phyloP scores from a whole-genome alignment of 1,139 yeast species.

The Scheffersomyces cryptocercus region DNA sequence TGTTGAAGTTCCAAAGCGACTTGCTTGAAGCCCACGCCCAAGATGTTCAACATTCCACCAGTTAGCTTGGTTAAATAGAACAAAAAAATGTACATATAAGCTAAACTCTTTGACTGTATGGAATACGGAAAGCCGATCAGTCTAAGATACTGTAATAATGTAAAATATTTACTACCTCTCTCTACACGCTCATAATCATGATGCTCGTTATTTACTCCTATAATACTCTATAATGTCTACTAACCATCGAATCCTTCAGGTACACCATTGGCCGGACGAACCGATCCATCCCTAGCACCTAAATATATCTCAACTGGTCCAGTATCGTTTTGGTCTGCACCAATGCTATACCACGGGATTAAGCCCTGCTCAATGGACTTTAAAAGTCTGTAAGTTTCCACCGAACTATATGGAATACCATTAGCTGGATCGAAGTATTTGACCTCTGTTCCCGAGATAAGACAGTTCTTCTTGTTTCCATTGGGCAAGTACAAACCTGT shows the following conservation, averaged over 20 bases:
- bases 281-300: conserved; percentile 51
- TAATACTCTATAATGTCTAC: background rate
- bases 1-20: conserved; percentile 61
- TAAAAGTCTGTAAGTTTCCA: conserved; percentile 73
- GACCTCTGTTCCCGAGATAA: conserved; percentile 77
- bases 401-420: conserved; percentile 83
- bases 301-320: conserved; percentile 67
- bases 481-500: conserved; percentile 74
- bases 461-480: conserved; percentile 69
- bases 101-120: no score
- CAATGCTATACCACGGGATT: conserved; percentile 65
- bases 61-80: conserved; percentile 1
- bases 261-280: conserved; percentile 78
- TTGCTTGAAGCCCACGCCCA: conserved; percentile 60
- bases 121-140: no score
- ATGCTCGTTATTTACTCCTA: no score
- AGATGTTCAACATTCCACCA: conserved; percentile 55
- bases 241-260: conserved; percentile 71
- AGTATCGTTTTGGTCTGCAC: conserved; percentile 41
- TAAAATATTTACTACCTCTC: no score
- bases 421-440: conserved; percentile 84
- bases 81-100: no score
- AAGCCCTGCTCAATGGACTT: conserved; percentile 67
- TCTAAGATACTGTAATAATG: no score
- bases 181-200: no score